Conservation (phyloP, 495 filamentous ascomycete genomes). For the Talaromyces thailandensis region DNA sequence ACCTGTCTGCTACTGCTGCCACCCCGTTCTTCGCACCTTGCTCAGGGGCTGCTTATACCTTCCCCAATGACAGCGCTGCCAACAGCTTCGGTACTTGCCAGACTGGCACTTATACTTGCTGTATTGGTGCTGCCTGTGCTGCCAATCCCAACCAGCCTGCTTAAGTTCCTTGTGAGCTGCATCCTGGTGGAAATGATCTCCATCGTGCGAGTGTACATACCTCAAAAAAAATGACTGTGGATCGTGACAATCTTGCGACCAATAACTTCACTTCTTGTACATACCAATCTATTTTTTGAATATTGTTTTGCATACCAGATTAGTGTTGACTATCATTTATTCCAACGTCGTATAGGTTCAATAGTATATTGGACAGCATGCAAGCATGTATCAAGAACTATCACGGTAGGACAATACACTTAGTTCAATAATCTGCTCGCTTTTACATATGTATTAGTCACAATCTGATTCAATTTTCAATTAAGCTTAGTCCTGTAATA, state of each 20-base stretch:
- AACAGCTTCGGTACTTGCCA: conserved; percentile 10
- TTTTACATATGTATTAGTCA: too few species aligned
- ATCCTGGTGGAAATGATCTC: neutral
- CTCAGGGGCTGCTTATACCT: conserved; percentile 19
- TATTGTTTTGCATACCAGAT: too few species aligned
- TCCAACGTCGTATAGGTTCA: too few species aligned
- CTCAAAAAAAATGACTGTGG: conserved; percentile 41
- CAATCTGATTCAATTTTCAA: too few species aligned
- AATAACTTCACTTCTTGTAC: neutral
- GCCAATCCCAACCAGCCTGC: neutral
- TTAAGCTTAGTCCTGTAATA: too few species aligned
- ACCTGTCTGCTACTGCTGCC: conserved; percentile 9
- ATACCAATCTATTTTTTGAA: neutral
- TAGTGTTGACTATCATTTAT: too few species aligned
- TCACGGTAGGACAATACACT: too few species aligned
- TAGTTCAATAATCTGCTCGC: too few species aligned
- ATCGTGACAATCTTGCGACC: neutral
- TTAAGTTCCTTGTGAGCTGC: conserved; percentile 23
- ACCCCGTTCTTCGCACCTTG: conserved; percentile 15
- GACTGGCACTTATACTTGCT: conserved; percentile 12
- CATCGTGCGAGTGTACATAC: neutral
- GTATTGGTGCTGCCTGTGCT: conserved; percentile 17
- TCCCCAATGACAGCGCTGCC: conserved; percentile 16
- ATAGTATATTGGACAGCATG: too few species aligned
- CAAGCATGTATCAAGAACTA: too few species aligned